phyloP scores from a whole-genome alignment of 2,329 filamentous ascomycete genomes.

The Decorospora gaudefroyi region DNA sequence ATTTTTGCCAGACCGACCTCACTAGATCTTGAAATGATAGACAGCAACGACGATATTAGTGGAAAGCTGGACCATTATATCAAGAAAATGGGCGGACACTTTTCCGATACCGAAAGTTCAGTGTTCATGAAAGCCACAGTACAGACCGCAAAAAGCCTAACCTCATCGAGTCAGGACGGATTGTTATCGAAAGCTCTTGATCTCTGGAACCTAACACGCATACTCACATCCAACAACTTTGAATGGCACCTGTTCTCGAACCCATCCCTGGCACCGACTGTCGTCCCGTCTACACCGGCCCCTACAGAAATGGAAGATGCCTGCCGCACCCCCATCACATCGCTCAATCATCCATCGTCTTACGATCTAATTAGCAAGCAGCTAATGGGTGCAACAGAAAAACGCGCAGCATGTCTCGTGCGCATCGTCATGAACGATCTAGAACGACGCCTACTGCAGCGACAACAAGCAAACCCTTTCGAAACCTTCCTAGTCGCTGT shows the following conservation, averaged over 20 bases:
- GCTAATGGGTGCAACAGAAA: slow-evolving; percentile 60
- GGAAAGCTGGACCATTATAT: slow-evolving; percentile 60
- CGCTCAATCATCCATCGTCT: slow-evolving; percentile 48
- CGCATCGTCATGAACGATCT: slow-evolving; percentile 63
- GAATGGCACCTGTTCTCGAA: slow-evolving; percentile 58
- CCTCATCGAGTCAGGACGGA: slow-evolving; percentile 46
- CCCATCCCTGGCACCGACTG: slow-evolving; percentile 43
- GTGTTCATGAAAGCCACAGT: slow-evolving; percentile 58
- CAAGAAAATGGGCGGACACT: slow-evolving; percentile 53
- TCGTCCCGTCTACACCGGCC: slow-evolving; percentile 40
- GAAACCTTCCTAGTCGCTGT: slow-evolving; percentile 64
- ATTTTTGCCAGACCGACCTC: slow-evolving; percentile 36
- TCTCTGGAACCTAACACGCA: slow-evolving; percentile 61
- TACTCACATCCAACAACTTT: slow-evolving; percentile 57
- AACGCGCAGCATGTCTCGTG: slow-evolving; percentile 57
- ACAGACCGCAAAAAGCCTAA: slow-evolving; percentile 39
- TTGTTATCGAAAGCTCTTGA: slow-evolving; percentile 59
- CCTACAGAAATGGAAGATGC: slow-evolving; percentile 38
- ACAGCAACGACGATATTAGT: slow-evolving; percentile 57
- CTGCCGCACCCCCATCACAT: slow-evolving; percentile 35
- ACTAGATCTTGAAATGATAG: slow-evolving; percentile 53
- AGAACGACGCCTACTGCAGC: slow-evolving; percentile 63
- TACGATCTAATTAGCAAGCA: slow-evolving; percentile 59
- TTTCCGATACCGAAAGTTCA: slow-evolving; percentile 57
- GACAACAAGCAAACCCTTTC: slow-evolving; percentile 61